Percentiles rank a stretch among this genome's conserved stretches.
Evolutionary conservation across 1,139 yeast species (phyloP).

Genomic region (Candida sojae): DNA sequence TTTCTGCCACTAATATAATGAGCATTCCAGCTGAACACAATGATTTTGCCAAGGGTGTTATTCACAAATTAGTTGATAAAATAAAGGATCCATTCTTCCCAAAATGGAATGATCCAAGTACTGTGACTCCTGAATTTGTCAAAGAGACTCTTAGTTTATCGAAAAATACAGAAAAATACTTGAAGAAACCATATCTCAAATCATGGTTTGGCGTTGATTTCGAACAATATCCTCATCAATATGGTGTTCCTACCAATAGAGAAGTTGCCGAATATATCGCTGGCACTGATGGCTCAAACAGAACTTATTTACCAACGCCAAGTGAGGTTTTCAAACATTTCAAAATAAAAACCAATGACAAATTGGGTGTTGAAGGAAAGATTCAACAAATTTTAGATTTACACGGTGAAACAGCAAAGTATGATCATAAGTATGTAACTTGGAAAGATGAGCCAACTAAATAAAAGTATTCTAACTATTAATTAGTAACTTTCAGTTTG

Average conservation of each 20-base stretch:
- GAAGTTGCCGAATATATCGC: constrained; percentile 61
- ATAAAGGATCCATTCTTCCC: constrained; percentile 54
- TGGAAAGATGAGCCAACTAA: constrained; percentile 43
- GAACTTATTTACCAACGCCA: constrained; percentile 68
- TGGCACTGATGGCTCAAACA: constrained; percentile 63
- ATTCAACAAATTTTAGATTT: constrained; percentile 55
- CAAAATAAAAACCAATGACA: constrained; percentile 46
- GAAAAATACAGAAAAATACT: constrained; percentile 28
- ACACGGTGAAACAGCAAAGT: constrained; percentile 61
- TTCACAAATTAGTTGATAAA: constrained; percentile 68
- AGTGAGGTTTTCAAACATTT: constrained; percentile 67
- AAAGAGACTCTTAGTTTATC: constrained; percentile 24
- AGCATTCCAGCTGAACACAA: constrained; percentile 51
- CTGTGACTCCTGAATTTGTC: constrained; percentile 23
- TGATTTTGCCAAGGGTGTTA: constrained; percentile 77
- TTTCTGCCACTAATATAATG: constrained; percentile 78
- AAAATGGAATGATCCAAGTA: constrained; percentile 43
- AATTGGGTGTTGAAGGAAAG: constrained; percentile 65
- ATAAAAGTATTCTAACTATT: neutral
- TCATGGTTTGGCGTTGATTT: constrained; percentile 54
- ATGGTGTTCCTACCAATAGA: constrained; percentile 75
- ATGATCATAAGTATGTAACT: constrained; percentile 58
- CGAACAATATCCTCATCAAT: constrained; percentile 67
- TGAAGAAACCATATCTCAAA: constrained; percentile 41
- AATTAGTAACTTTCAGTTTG: too few species aligned